Base-by-base conservation (phyloP, 805 yeast species). In the Saturnispora ahearnii region DNA sequence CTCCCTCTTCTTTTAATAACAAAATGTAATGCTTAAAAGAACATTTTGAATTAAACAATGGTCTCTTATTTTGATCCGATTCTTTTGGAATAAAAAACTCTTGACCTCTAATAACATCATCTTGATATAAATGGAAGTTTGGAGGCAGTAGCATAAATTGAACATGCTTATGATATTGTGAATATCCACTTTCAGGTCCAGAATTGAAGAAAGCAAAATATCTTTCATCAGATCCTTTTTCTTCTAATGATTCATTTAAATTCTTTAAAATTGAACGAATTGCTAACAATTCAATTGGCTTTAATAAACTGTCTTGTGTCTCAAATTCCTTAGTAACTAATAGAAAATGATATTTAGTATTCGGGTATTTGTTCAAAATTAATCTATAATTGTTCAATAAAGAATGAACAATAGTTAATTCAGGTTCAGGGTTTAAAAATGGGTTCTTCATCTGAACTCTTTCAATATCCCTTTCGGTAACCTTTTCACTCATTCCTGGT, bases 141-240 rank as follows among this genome's bases (percentile, higher is more conserved):
- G 68, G 62, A 2, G 96, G 95, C 41, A 86, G 69, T 41, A 79
- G 73, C 75, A 91, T 71, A 66, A 90, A 81, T 67, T 93, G 99
- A 54, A 93, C 66, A 67, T 91, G 99, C 62, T 87, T 88, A 69
- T 91, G 99, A 44, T 86, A 83, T 60, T 89, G 93, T 0, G 96
- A 88, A n/a, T 96, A 96, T 1, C 98, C 99, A 54, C 95, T 80
- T 57, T 79, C 74, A 18, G 81, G 79, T 7, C 99, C 99, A 61
- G 87, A 81, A 65, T 91, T 91, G 74, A 79, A 91, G 65, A 91
- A 91, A 0, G 89, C 89, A 62, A 90, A 72, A 73, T 86, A 83
- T 50, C 77, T 73, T 34, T 68, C 49, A 5, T 50, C 67, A 29
- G 67, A 69, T 13, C 64, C 69, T 22, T 62, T 67, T 2, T 61